Evolutionary conservation across 768 basidiomycete species (phyloP).

Genomic region (Xerocomellus intermedius): DNA sequence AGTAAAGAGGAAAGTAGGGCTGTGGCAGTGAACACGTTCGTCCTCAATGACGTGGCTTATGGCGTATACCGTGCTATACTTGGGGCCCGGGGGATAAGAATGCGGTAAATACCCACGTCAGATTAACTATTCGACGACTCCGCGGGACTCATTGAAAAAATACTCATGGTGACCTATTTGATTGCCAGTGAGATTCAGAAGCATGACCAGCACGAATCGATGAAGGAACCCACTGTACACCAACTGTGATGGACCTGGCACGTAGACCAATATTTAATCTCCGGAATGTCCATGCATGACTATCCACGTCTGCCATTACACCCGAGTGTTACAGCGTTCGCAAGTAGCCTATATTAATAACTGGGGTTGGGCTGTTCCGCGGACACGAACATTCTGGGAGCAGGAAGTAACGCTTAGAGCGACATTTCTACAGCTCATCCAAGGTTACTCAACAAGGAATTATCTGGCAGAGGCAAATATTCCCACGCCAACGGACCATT

Average conservation of each 20-base stretch:
- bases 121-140: not conserved
- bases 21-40: not conserved
- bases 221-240: not conserved
- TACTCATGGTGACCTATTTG: not conserved
- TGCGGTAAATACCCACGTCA: too few relatives aligned
- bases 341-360: not conserved
- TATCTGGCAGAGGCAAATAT: not conserved
- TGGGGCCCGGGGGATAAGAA: not conserved
- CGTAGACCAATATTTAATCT: not conserved
- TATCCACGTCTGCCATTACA: not conserved
- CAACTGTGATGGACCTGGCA: too few relatives aligned
- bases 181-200: not conserved
- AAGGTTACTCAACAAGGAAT: too few relatives aligned
- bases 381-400: not conserved
- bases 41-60: not conserved
- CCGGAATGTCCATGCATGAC: too few relatives aligned
- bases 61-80: not conserved
- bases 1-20: not conserved
- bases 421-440: too few relatives aligned
- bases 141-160: not conserved
- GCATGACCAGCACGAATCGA: not conserved
- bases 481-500: slow-evolving; percentile 13
- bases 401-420: too few relatives aligned
- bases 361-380: not conserved
- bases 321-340: not conserved